Conservation (phyloP, 2,329 filamentous ascomycete genomes). For the Elsinoe ampelina region DNA sequence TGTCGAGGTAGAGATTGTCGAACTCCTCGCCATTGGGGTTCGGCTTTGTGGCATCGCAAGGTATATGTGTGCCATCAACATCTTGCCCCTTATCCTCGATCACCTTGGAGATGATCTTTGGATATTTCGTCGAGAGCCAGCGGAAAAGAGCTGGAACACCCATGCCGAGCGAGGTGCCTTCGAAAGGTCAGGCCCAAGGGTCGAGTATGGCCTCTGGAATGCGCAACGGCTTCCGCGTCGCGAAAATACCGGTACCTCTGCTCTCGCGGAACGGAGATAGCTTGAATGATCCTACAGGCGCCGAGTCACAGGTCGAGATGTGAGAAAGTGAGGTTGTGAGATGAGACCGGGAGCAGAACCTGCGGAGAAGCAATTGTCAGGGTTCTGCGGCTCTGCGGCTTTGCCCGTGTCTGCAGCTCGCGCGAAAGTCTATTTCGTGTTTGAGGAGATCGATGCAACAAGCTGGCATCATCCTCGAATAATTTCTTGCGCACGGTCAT, state of each 20-base stretch:
- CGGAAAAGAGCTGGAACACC: conserved; percentile 91
- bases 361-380: not conserved
- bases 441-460: not conserved
- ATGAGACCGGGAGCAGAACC: not conserved
- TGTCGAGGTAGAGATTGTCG: conserved; percentile 95
- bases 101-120: conserved; percentile 90
- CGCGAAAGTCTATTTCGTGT: not conserved
- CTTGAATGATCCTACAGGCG: no score
- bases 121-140: conserved; percentile 95
- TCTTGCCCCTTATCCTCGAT: conserved; percentile 74
- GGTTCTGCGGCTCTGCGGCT: conserved; percentile 3
- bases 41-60: conserved; percentile 70
- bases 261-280: no score
- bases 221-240: no score
- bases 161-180: conserved; percentile 47
- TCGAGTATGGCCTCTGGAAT: no score
- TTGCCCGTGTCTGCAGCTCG: not conserved
- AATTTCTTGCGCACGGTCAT: no score
- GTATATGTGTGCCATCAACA: conserved; percentile 75
- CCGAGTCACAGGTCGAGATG: not conserved
- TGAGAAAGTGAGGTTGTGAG: not conserved
- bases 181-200: not conserved
- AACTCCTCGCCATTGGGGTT: conserved; percentile 98
- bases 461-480: not conserved
- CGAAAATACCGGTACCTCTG: no score